Percentiles rank a stretch among this genome's conserved stretches.
Conservation (phyloP, 148 eudicot species). For the Diospyros lotus region DNA sequence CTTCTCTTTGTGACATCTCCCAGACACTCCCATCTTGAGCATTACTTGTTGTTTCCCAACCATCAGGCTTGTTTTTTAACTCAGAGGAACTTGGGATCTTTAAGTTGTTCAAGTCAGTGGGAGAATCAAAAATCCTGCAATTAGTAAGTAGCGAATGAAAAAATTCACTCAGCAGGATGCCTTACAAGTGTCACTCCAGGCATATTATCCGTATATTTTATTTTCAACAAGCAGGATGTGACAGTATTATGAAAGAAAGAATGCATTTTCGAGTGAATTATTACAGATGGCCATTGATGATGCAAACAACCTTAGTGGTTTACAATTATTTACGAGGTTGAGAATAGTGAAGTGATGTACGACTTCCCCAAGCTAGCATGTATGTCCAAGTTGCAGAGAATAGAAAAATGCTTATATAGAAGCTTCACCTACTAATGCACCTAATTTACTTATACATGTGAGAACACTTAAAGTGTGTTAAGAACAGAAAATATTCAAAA, state of each 20-base stretch:
- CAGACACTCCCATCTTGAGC: constrained; percentile 78
- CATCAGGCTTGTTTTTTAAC: constrained; percentile 87
- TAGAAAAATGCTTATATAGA: not conserved
- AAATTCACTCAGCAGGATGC: not conserved
- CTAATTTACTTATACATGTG: not conserved
- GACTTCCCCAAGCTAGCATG: not conserved
- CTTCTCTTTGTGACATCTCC: constrained; percentile 98
- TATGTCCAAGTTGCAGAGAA: not conserved
- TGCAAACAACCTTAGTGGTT: not conserved
- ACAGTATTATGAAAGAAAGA: not conserved
- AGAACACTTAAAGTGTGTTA: not conserved
- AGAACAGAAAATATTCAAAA: not conserved
- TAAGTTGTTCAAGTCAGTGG: constrained; percentile 44
- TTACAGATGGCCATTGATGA: not conserved
- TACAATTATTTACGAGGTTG: not conserved
- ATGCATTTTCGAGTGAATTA: constrained; percentile 1
- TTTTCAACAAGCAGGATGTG: not conserved
- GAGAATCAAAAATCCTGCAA: constrained; percentile 86
- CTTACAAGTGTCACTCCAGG: not conserved
- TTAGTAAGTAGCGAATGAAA: not conserved
- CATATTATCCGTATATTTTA: no score
- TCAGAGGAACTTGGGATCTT: constrained; percentile 50
- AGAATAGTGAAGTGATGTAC: not conserved
- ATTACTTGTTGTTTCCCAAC: constrained; percentile 91
- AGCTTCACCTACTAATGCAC: not conserved